Evolutionary conservation across 495 filamentous ascomycete genomes (phyloP).

Genomic region (Aspergillus ellipticus): DNA sequence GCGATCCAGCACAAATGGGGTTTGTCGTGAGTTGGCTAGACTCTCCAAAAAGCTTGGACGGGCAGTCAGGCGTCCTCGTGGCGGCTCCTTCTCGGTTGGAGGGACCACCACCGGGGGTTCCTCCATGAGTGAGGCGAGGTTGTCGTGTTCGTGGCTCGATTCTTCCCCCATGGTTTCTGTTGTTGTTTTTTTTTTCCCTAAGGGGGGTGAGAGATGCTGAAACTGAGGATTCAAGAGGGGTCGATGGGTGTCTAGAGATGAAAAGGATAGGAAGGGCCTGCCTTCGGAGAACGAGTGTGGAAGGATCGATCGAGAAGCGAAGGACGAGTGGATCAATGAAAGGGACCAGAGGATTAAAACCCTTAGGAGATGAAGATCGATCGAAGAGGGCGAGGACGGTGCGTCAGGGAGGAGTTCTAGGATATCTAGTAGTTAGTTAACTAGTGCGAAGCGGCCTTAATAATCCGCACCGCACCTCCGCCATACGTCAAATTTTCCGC

Average conservation of each 20-base stretch:
- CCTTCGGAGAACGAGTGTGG: not conserved
- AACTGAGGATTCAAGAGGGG: not conserved
- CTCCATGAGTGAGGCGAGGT: not conserved
- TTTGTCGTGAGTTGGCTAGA: slow-evolving; percentile 33
- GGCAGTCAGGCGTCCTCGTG: slow-evolving; percentile 24
- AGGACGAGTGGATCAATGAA: not conserved
- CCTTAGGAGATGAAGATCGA: not conserved
- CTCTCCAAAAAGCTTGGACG: slow-evolving; percentile 40
- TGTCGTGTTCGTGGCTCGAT: not conserved
- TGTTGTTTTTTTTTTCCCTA: no score
- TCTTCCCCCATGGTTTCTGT: not conserved
- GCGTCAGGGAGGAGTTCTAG: not conserved
- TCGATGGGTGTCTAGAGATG: not conserved
- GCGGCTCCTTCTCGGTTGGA: slow-evolving; percentile 26
- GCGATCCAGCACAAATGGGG: slow-evolving; percentile 33
- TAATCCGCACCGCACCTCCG: not conserved
- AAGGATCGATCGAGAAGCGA: not conserved
- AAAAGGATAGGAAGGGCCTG: not conserved
- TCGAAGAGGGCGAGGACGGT: not conserved
- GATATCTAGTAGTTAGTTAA: not conserved
- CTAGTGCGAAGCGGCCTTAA: not conserved
- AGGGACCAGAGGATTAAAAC: not conserved
- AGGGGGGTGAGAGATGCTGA: not conserved
- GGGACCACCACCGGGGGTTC: not conserved
- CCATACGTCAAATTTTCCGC: not conserved